Conservation (phyloP, 2,329 filamentous ascomycete genomes). For the Fusarium protoensiforme region DNA sequence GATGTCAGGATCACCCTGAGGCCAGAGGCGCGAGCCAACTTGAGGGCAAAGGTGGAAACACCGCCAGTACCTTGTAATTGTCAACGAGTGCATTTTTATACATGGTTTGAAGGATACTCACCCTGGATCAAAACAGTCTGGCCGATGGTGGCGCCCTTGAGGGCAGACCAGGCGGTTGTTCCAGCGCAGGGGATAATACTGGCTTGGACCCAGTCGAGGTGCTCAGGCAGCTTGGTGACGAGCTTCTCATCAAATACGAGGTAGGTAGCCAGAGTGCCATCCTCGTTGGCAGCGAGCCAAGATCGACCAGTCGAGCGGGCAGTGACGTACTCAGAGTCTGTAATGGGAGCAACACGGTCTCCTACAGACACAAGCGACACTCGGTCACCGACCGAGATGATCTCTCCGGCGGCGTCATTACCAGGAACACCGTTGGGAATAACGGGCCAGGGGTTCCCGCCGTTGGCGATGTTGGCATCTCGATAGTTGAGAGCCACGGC, state of each 20-base stretch:
- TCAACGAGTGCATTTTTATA: not conserved
- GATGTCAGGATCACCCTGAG: constrained; percentile 63
- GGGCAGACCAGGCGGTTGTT: constrained; percentile 56
- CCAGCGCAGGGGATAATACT: constrained; percentile 56
- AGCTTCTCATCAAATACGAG: constrained; percentile 54
- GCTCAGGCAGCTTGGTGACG: constrained; percentile 49
- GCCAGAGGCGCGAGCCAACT: constrained; percentile 61
- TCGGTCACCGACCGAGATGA: constrained; percentile 51
- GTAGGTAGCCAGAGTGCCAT: constrained; percentile 55
- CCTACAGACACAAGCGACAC: constrained; percentile 47
- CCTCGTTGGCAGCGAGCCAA: constrained; percentile 57
- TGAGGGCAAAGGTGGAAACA: constrained; percentile 52
- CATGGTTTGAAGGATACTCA: not conserved
- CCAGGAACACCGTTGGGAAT: constrained; percentile 46
- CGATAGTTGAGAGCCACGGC: constrained; percentile 50
- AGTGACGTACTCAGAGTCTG: constrained; percentile 53
- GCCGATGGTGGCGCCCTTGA: constrained; percentile 52
- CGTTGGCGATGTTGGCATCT: constrained; percentile 51
- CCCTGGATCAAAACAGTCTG: constrained; percentile 58
- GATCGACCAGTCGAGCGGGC: constrained; percentile 49
- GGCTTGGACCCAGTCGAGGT: constrained; percentile 51
- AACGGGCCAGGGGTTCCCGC: constrained; percentile 54
- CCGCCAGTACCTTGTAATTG: constrained; percentile 51
- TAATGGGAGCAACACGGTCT: constrained; percentile 52
- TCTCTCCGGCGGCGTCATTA: constrained; percentile 56